Evolutionary conservation across 768 basidiomycete species (phyloP).

Genomic region (Coprinopsis marcescibilis): DNA sequence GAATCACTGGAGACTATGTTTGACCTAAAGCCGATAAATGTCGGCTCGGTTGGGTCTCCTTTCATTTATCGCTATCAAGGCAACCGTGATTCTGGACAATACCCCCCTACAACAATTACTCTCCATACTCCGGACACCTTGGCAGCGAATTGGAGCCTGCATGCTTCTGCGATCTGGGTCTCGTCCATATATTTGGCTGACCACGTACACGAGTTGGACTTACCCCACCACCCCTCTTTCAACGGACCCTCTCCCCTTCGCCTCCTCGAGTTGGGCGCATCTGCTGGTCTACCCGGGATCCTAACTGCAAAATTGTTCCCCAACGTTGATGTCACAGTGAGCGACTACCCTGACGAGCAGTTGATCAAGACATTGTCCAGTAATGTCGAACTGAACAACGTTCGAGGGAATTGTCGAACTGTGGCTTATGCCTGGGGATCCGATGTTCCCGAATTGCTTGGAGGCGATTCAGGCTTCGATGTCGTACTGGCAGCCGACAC

Average conservation of each 20-base stretch:
- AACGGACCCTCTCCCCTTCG: conserved; percentile 15
- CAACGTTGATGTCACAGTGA: conserved; percentile 40
- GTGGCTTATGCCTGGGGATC: conserved; percentile 65
- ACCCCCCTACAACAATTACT: conserved; percentile 28
- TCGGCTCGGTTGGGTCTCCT: conserved; percentile 47
- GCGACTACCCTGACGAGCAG: conserved; percentile 66
- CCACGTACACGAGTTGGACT: conserved; percentile 43
- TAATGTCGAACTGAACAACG: conserved; percentile 52
- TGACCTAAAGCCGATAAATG: conserved; percentile 52
- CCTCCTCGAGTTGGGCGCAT: conserved; percentile 72
- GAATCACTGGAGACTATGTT: conserved; percentile 60
- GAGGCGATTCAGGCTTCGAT: conserved; percentile 41
- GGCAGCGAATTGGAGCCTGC: conserved; percentile 66
- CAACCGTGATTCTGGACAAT: conserved; percentile 13
- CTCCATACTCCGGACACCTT: conserved; percentile 60
- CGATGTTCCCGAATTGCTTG: conserved; percentile 30
- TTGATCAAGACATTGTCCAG: conserved; percentile 52
- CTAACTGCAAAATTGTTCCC: conserved; percentile 47
- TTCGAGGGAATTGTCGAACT: conserved; percentile 41
- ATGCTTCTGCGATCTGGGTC: conserved; percentile 74
- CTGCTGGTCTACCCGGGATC: conserved; percentile 70
- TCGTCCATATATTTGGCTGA: conserved; percentile 64
- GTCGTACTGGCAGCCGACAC: conserved; percentile 71
- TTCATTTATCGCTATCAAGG: conserved; percentile 38
- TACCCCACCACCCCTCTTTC: conserved; percentile 11